Base-by-base conservation (phyloP, 768 basidiomycete genomes). In the Lactifluus hygrophoroides region DNA sequence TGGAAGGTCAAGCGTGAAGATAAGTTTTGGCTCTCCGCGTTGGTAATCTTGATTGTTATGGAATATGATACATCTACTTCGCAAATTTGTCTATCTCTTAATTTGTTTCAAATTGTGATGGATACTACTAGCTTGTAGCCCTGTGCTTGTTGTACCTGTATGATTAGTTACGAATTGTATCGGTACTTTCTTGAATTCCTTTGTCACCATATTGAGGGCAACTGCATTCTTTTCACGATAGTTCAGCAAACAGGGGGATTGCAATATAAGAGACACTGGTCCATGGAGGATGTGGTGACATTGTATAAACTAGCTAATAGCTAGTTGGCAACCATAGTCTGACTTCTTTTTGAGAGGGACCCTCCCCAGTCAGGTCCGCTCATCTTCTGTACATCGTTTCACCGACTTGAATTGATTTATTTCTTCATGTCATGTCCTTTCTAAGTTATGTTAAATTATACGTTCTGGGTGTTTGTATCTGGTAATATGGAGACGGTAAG, bases 71-170 rank as follows among this genome's bases (percentile, higher is more conserved):
- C n/a, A n/a, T 50, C 28, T 37, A 49, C 23, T 7, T 13, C 9
- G 10, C 30, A 43, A 21, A 8, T 13, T 45, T 46, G 34, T 17
- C 30, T 11, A 30, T 7, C 16, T 25, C 42, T 60, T 55, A n/a
- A 10, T 32, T 32, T 56, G 37, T 8, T 46, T 13, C 51, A 50
- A 55, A 34, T 40, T 60, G 43, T 23, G 48, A 21, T 44, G n/a
- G n/a, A n/a, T n/a, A 30, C 8, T 38, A 45, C 23, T 23, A 56
- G 27, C 35, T 37, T 60, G 59, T 60, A 60, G 43, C 28, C 11
- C 25, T 52, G 11, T 52, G 40, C 11, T 17, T 43, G 42, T n/a
- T 58, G 51, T 58, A 46, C 11, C 46, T 23, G 3, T 43, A 23
- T 51, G 43, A 23, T 50, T 1, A 10, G 38, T 38, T 25, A 19